phyloP scores from a whole-genome alignment of 768 basidiomycete genomes.

The Naganishia kalamii region DNA sequence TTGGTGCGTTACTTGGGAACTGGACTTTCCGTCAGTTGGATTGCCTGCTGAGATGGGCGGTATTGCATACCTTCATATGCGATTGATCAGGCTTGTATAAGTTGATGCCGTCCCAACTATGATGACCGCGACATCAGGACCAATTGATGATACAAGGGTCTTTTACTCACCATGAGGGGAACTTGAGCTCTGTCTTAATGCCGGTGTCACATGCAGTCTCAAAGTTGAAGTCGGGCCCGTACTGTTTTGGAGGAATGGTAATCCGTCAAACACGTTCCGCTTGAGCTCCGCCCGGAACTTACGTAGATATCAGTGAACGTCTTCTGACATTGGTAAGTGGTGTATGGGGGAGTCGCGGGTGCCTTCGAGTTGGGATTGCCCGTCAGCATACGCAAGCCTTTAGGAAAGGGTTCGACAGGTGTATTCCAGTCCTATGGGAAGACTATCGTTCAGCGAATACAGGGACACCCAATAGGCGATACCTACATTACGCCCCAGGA shows the following conservation, averaged over 20 bases:
- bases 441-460: background rate
- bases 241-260: background rate
- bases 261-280: background rate
- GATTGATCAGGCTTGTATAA: conserved; percentile 33
- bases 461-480: background rate
- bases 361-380: conserved; percentile 25
- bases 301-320: conserved; percentile 3
- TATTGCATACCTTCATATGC: conserved; percentile 28
- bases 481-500: conserved; percentile 4
- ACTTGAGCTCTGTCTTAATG: conserved; percentile 32
- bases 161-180: conserved; percentile 1
- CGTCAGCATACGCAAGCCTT: conserved; percentile 33
- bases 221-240: conserved; percentile 31
- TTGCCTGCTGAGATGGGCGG: background rate
- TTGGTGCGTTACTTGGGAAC: conserved; percentile 3
- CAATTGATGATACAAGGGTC: no score
- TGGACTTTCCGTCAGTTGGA: background rate
- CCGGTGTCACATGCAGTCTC: conserved; percentile 29
- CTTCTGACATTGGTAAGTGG: conserved; percentile 3
- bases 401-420: conserved; percentile 28
- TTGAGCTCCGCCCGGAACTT: background rate
- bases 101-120: conserved; percentile 43
- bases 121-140: conserved; percentile 22
- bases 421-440: background rate
- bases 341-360: background rate